These are phyloP conservation scores for Saprolegnia parasitica DNA, from an alignment of 352 stramenopile genomes.

Conservation along the genomic window DNA sequence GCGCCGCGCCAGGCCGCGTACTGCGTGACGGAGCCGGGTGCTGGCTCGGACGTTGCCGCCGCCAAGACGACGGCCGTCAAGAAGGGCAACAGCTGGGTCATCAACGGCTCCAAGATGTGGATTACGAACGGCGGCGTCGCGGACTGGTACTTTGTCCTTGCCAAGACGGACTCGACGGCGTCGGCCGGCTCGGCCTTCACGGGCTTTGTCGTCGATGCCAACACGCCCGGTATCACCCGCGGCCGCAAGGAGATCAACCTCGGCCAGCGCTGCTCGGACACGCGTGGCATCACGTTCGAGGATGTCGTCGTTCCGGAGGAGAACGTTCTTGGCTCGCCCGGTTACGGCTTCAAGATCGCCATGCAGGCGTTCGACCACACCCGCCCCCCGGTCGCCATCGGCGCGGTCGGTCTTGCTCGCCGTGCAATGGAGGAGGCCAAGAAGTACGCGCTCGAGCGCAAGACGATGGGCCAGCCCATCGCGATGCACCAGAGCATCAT, in stretches of 20 bases:
- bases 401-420: slow-evolving; percentile 77
- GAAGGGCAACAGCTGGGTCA: slow-evolving; percentile 90
- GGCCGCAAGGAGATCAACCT: slow-evolving; percentile 90
- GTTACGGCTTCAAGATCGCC: slow-evolving; percentile 90
- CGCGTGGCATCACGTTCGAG: slow-evolving; percentile 87
- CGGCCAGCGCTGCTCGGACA: slow-evolving; percentile 88
- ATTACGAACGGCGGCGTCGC: slow-evolving; percentile 91
- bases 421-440: slow-evolving; percentile 86
- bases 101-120: slow-evolving; percentile 93
- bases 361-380: slow-evolving; percentile 92
- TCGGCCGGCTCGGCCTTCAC: slow-evolving; percentile 82
- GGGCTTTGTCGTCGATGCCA: slow-evolving; percentile 85
- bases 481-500: slow-evolving; percentile 83
- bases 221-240: slow-evolving; percentile 80
- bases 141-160: slow-evolving; percentile 89
- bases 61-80: slow-evolving; percentile 89
- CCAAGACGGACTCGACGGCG: slow-evolving; percentile 79
- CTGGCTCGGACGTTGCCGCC: slow-evolving; percentile 83
- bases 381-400: slow-evolving; percentile 80
- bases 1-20: slow-evolving; percentile 81
- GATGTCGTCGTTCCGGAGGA: slow-evolving; percentile 83
- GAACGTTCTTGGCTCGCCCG: slow-evolving; percentile 81
- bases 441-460: slow-evolving; percentile 81
- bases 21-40: slow-evolving; percentile 87
- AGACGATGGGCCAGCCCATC: slow-evolving; percentile 84